A percentile compares a stretch with the other conserved stretches of the same genome.
phyloP scores from a whole-genome alignment of 495 filamentous ascomycete species.

The Neurospora hispaniola region DNA sequence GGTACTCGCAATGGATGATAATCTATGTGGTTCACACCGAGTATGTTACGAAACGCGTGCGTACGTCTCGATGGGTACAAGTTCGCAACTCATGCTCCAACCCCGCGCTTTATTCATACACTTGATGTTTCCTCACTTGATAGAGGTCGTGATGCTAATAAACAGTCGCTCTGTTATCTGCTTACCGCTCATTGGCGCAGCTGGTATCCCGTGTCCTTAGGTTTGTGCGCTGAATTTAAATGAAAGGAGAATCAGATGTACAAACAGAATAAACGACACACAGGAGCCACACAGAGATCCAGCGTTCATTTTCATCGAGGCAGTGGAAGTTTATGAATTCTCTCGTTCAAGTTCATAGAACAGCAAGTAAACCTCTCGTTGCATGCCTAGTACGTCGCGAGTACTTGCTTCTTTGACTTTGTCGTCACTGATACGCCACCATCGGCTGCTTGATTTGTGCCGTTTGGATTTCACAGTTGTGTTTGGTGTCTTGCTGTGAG shows the following conservation, averaged over 20 bases:
- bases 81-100: background rate
- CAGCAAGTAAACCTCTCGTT: constrained; percentile 88
- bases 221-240: background rate
- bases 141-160: background rate
- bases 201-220: background rate
- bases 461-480: constrained; percentile 30
- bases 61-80: background rate
- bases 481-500: background rate
- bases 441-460: constrained; percentile 58
- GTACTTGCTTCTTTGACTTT: constrained; percentile 93
- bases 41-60: background rate
- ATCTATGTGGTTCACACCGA: background rate
- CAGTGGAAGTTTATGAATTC: background rate
- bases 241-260: background rate
- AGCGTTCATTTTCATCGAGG: background rate
- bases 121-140: background rate
- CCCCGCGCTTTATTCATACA: background rate
- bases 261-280: too few relatives aligned
- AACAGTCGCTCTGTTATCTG: background rate
- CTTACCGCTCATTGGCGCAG: background rate
- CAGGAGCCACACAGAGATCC: background rate
- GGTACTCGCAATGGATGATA: background rate
- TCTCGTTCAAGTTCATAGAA: constrained; percentile 76
- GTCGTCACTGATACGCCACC: constrained; percentile 98
- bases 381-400: constrained; percentile 82